Percentiles rank a stretch among this genome's conserved stretches.
Evolutionary conservation across 1,139 yeast species (phyloP).

Genomic region (Kodamaea fungicola): DNA sequence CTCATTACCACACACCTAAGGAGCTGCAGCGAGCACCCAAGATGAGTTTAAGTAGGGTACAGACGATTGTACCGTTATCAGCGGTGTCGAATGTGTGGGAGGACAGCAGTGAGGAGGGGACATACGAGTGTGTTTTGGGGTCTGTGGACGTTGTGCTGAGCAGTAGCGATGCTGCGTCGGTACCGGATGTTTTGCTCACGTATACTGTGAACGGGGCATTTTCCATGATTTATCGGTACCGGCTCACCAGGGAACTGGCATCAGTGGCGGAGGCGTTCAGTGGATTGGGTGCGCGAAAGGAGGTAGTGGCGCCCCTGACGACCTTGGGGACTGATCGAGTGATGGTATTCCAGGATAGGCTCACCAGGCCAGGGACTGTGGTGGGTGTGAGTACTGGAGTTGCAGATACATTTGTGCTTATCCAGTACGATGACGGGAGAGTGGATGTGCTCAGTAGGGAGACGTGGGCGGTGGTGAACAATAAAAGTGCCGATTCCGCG

Average conservation of each 20-base stretch:
- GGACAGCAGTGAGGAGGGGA: conserved; percentile 2
- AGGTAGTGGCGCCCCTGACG: conserved; percentile 9
- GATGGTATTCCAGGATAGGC: conserved; percentile 22
- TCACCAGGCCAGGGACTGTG: conserved; percentile 19
- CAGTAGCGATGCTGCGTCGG: conserved; percentile 27
- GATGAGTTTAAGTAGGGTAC: conserved; percentile 20
- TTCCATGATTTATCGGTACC: conserved; percentile 37
- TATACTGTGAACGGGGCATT: conserved; percentile 21
- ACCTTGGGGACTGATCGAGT: conserved; percentile 6
- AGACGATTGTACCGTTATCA: conserved; percentile 30
- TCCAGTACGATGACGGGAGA: conserved; percentile 38
- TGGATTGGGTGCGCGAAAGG: conserved; percentile 31
- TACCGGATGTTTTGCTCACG: conserved; percentile 36
- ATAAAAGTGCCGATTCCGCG: conserved; percentile 1
- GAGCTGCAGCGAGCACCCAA: conserved; percentile 32
- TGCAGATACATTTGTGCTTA: conserved; percentile 22
- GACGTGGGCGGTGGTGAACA: conserved; percentile 22
- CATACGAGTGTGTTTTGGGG: conserved; percentile 9
- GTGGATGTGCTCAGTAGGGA: conserved; percentile 41
- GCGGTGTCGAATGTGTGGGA: conserved; percentile 7
- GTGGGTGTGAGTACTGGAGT: conserved; percentile 20
- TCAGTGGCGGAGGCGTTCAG: conserved; percentile 28
- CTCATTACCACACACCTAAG: conserved; percentile 51
- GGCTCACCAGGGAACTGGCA: conserved; percentile 25
- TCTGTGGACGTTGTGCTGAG: conserved; percentile 46